Percentiles rank a stretch among this genome's conserved stretches.
Conservation (phyloP, 768 basidiomycete species). For the Albatrellus ellisii region DNA sequence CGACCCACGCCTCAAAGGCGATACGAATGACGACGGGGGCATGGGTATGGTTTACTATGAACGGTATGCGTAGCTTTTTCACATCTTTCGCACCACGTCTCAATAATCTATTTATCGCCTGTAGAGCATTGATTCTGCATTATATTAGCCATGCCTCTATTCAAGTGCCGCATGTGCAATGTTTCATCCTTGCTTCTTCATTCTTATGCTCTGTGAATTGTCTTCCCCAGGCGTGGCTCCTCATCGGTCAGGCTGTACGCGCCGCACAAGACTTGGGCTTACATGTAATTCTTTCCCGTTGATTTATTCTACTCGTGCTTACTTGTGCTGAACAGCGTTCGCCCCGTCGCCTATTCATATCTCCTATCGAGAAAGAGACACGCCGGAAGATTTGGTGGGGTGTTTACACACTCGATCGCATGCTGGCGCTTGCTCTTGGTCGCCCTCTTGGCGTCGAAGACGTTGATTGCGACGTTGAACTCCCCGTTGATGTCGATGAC, state of each 20-base stretch:
- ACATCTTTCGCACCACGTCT: neutral
- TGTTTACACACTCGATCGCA: constrained; percentile 80
- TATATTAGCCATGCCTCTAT: constrained; percentile 85
- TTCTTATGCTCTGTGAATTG: constrained; percentile 91
- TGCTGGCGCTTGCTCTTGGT: constrained; percentile 84
- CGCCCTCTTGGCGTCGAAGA: constrained; percentile 84
- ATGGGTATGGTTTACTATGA: constrained; percentile 88
- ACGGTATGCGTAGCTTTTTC: constrained; percentile 35
- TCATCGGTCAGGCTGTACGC: constrained; percentile 83
- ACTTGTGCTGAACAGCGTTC: constrained; percentile 46
- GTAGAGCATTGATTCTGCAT: constrained; percentile 77
- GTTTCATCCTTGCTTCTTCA: constrained; percentile 78
- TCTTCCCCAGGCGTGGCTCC: constrained; percentile 87
- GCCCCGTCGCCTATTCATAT: constrained; percentile 55
- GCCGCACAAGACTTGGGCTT: constrained; percentile 85
- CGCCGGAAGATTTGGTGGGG: constrained; percentile 92
- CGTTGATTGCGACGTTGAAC: constrained; percentile 80
- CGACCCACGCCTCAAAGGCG: constrained; percentile 52
- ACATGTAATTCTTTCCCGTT: constrained; percentile 52
- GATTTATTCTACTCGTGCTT: constrained; percentile 12
- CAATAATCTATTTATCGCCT: constrained; percentile 1
- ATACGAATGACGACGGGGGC: constrained; percentile 60
- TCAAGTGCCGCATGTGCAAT: constrained; percentile 80
- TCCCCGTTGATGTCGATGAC: constrained; percentile 77
- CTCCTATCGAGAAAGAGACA: constrained; percentile 76